Conservation (phyloP, 768 basidiomycete species). For the Serendipita sp. region DNA sequence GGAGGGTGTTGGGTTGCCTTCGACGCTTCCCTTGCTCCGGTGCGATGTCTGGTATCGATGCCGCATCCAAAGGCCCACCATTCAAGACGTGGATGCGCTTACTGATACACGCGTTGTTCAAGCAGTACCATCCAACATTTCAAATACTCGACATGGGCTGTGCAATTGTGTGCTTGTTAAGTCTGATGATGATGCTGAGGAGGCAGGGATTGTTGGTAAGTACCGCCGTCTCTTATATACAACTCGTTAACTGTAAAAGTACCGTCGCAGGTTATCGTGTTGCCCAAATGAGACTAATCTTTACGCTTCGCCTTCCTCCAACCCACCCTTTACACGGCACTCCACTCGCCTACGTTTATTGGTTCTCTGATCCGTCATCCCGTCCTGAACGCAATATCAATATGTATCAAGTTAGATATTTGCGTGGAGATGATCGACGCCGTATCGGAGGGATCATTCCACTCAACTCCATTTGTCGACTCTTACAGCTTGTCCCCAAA, state of each 20-base stretch:
- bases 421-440: conserved; percentile 11
- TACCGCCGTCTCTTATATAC: too few relatives aligned
- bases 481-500: conserved; percentile 18
- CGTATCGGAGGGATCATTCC: conserved; percentile 19
- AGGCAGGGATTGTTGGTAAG: background rate
- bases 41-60: conserved; percentile 20
- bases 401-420: conserved; percentile 17
- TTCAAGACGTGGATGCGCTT: conserved; percentile 12
- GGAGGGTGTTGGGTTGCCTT: conserved; percentile 12
- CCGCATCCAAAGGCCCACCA: conserved; percentile 17
- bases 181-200: background rate
- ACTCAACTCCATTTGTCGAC: conserved; percentile 13
- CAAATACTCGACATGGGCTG: conserved; percentile 15
- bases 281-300: conserved; percentile 14
- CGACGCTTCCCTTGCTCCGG: conserved; percentile 13
- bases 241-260: conserved; percentile 6
- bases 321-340: background rate
- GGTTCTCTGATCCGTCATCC: conserved; percentile 12
- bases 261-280: conserved; percentile 13
- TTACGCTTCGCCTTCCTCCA: conserved; percentile 7
- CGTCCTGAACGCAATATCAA: conserved; percentile 16
- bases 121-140: conserved; percentile 13
- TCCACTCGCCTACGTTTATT: conserved; percentile 19
- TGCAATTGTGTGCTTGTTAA: conserved; percentile 15
- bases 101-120: conserved; percentile 17